These are phyloP conservation scores for Cryphonectria carpinicola DNA, from an alignment of 2,329 filamentous ascomycete genomes.

Conservation along the genomic window DNA sequence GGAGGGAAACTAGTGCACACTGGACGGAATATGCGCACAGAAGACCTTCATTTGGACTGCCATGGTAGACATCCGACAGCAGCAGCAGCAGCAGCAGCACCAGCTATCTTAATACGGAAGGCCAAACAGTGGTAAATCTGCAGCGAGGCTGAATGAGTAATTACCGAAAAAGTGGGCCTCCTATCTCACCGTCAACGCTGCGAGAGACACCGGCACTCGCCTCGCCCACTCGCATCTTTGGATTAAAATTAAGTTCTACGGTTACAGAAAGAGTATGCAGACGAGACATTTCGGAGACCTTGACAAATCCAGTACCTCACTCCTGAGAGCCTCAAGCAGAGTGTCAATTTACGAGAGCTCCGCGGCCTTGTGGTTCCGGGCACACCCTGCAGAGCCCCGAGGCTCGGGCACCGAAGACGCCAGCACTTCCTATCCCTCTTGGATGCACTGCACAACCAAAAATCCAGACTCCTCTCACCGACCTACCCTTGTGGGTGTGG, in stretches of 20 bases:
- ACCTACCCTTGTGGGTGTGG: slow-evolving; percentile 17
- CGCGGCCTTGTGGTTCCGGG: slow-evolving; percentile 3
- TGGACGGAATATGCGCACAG: not conserved
- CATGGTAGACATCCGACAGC: not conserved
- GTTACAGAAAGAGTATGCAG: not conserved
- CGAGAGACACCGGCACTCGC: not conserved
- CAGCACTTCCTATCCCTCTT: not conserved
- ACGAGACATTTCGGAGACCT: not conserved
- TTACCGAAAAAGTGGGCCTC: not conserved
- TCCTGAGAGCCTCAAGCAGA: not conserved
- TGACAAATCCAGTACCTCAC: not conserved
- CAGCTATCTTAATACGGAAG: not conserved
- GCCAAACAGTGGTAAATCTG: not conserved
- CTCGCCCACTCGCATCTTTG: not conserved
- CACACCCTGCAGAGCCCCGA: slow-evolving; percentile 7
- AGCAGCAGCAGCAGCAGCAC: not conserved
- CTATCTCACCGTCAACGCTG: not conserved
- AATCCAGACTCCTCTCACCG: slow-evolving; percentile 1
- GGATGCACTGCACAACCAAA: not conserved
- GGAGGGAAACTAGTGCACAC: not conserved
- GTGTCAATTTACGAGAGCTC: not conserved
- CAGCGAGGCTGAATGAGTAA: not conserved
- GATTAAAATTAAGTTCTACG: not conserved
- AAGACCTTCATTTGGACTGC: not conserved
- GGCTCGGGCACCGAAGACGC: slow-evolving; percentile 10